phyloP scores from a whole-genome alignment of 345 rosid genomes.

The Theobroma cacao region DNA sequence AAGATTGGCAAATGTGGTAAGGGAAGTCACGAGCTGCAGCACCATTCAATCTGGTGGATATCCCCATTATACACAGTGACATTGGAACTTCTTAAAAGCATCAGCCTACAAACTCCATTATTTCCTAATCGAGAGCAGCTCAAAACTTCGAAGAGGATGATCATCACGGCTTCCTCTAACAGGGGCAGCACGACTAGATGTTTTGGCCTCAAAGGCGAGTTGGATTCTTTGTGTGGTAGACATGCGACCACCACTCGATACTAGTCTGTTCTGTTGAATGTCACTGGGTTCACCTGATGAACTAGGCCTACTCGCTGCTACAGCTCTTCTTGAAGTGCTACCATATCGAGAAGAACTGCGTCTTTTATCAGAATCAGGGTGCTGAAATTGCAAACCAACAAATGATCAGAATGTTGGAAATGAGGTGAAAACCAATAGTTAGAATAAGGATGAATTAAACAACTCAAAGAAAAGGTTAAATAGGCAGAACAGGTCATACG shows the following conservation, averaged over 20 bases:
- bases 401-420: not conserved
- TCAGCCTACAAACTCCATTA: conserved; percentile 17
- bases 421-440: not conserved
- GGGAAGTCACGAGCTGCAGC: conserved; percentile 6
- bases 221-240: conserved; percentile 61
- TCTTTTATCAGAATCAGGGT: conserved; percentile 45
- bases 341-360: conserved; percentile 60
- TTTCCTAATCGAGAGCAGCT: conserved; percentile 61
- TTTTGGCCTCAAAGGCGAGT: conserved; percentile 49
- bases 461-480: not conserved
- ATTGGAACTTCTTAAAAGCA: not conserved
- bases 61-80: conserved; percentile 24
- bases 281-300: conserved; percentile 71
- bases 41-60: conserved; percentile 9
- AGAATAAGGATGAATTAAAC: not conserved
- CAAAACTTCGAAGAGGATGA: conserved; percentile 58
- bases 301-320: conserved; percentile 56
- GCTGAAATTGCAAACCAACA: conserved; percentile 36
- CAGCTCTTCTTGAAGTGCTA: conserved; percentile 63
- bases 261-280: conserved; percentile 51
- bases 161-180: conserved; percentile 53
- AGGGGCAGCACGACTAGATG: conserved; percentile 44
- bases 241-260: conserved; percentile 55
- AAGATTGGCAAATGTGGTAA: not conserved
- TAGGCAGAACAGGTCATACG: too few species aligned